These are phyloP conservation scores for Arabis hirsuta DNA, from an alignment of 345 rosid genomes.

Conservation along the genomic window DNA sequence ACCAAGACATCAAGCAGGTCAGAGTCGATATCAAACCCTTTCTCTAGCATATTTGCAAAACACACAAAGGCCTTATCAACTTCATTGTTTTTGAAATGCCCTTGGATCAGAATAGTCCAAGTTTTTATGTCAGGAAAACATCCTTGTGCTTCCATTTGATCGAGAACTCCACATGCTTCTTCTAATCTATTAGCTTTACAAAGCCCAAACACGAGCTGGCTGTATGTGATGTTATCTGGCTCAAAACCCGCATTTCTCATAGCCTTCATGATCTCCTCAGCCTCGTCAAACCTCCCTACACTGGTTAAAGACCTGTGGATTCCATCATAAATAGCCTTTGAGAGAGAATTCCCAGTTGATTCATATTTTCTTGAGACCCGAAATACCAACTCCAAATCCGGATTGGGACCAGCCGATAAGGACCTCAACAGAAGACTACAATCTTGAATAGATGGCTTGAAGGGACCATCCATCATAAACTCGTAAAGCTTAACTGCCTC, in stretches of 20 bases:
- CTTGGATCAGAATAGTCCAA: slow-evolving; percentile 92
- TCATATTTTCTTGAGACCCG: slow-evolving; percentile 67
- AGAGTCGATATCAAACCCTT: slow-evolving; percentile 58
- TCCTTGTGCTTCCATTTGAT: slow-evolving; percentile 69
- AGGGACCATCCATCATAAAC: slow-evolving; percentile 87
- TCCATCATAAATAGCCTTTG: slow-evolving; percentile 79
- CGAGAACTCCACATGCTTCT: slow-evolving; percentile 65
- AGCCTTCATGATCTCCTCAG: slow-evolving; percentile 56
- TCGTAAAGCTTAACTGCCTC: slow-evolving; percentile 85
- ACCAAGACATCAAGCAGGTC: slow-evolving; percentile 67
- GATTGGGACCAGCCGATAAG: slow-evolving; percentile 53
- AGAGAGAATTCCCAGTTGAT: slow-evolving; percentile 56
- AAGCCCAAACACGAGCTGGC: slow-evolving; percentile 84
- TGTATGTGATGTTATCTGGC: slow-evolving; percentile 87
- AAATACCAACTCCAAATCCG: slow-evolving; percentile 65
- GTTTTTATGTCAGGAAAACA: slow-evolving; percentile 76
- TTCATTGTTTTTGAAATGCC: slow-evolving; percentile 68
- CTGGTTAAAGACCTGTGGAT: slow-evolving; percentile 74
- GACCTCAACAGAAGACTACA: slow-evolving; percentile 65
- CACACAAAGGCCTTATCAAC: slow-evolving; percentile 62
- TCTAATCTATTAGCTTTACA: slow-evolving; percentile 77
- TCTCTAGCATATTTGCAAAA: slow-evolving; percentile 68
- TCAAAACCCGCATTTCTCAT: slow-evolving; percentile 72
- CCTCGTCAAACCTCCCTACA: slow-evolving; percentile 69
- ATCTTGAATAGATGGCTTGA: slow-evolving; percentile 71